Percentiles rank a stretch among this genome's conserved stretches.
phyloP scores from a whole-genome alignment of 805 yeast species.

The Hemisphaericaspora nanyangensis region DNA sequence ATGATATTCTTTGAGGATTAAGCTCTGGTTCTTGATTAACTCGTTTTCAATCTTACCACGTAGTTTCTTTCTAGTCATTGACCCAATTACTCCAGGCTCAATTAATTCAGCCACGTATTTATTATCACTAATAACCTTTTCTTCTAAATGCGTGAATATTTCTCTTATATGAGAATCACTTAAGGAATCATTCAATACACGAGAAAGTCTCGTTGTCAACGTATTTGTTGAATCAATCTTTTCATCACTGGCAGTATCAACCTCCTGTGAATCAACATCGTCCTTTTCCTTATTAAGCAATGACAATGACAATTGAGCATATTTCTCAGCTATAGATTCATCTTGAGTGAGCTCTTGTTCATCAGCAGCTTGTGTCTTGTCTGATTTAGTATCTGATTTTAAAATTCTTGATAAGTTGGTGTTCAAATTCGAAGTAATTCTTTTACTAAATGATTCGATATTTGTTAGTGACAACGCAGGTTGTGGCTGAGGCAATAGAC shows the following conservation, averaged over 20 bases:
- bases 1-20: slow-evolving; percentile 29
- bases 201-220: slow-evolving; percentile 43
- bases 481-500: slow-evolving; percentile 35
- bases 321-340: slow-evolving; percentile 37
- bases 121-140: slow-evolving; percentile 20
- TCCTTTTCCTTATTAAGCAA: slow-evolving; percentile 21
- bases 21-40: slow-evolving; percentile 49
- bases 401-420: slow-evolving; percentile 1
- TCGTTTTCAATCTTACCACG: slow-evolving; percentile 60
- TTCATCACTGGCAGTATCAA: not conserved
- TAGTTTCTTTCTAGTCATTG: slow-evolving; percentile 56
- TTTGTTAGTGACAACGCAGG: slow-evolving; percentile 43
- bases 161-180: slow-evolving; percentile 36
- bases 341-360: slow-evolving; percentile 8
- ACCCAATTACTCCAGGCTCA: slow-evolving; percentile 51
- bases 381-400: slow-evolving; percentile 2
- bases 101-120: slow-evolving; percentile 31
- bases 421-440: slow-evolving; percentile 23
- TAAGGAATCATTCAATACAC: slow-evolving; percentile 46
- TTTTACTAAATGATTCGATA: slow-evolving; percentile 31
- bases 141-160: slow-evolving; percentile 27
- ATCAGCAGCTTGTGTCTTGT: slow-evolving; percentile 3
- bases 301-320: slow-evolving; percentile 45
- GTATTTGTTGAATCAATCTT: slow-evolving; percentile 9
- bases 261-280: not conserved